Percentiles rank a stretch among this genome's conserved stretches.
These are phyloP conservation scores for Phytophthora ramorum DNA, from an alignment of 352 stramenopile species.

Conservation along the genomic window DNA sequence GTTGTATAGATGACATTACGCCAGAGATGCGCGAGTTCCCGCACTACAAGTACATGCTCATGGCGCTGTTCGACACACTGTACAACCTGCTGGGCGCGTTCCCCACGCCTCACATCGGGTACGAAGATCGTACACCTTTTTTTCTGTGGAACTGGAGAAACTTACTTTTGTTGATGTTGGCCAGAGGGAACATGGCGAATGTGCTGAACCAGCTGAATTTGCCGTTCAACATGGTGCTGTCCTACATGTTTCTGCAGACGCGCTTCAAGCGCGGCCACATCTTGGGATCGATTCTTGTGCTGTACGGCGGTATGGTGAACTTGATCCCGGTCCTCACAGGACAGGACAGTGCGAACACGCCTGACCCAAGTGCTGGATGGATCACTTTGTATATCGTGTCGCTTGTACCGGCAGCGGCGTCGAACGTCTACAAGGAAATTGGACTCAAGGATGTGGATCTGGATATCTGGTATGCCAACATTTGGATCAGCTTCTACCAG, in stretches of 20 bases:
- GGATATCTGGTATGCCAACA: slow-evolving; percentile 91
- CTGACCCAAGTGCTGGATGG: slow-evolving; percentile 78
- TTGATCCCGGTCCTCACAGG: slow-evolving; percentile 84
- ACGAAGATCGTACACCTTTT: slow-evolving; percentile 6
- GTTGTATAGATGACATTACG: slow-evolving; percentile 77
- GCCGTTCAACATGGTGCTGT: slow-evolving; percentile 89
- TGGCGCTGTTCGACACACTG: slow-evolving; percentile 86
- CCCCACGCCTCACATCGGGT: slow-evolving; percentile 88
- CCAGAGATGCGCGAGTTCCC: slow-evolving; percentile 82
- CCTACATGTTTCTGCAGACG: slow-evolving; percentile 80
- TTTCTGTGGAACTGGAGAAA: neutral
- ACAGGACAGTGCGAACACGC: slow-evolving; percentile 70
- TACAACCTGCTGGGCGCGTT: slow-evolving; percentile 87
- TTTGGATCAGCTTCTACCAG: slow-evolving; percentile 89
- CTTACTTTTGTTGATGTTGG: slow-evolving; percentile 4
- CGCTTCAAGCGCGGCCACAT: slow-evolving; percentile 87
- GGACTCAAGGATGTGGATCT: slow-evolving; percentile 88
- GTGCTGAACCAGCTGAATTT: slow-evolving; percentile 87
- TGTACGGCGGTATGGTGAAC: slow-evolving; percentile 87
- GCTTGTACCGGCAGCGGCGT: slow-evolving; percentile 67
- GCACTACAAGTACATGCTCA: slow-evolving; percentile 89
- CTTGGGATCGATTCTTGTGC: slow-evolving; percentile 82
- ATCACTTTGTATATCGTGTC: slow-evolving; percentile 84
- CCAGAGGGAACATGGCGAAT: slow-evolving; percentile 85
- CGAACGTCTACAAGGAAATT: slow-evolving; percentile 92